A percentile compares a stretch with the other conserved stretches of the same genome.
These are phyloP conservation scores for Pneumocystis jirovecii DNA, from an alignment of 1,139 yeast species.

Conservation along the genomic window DNA sequence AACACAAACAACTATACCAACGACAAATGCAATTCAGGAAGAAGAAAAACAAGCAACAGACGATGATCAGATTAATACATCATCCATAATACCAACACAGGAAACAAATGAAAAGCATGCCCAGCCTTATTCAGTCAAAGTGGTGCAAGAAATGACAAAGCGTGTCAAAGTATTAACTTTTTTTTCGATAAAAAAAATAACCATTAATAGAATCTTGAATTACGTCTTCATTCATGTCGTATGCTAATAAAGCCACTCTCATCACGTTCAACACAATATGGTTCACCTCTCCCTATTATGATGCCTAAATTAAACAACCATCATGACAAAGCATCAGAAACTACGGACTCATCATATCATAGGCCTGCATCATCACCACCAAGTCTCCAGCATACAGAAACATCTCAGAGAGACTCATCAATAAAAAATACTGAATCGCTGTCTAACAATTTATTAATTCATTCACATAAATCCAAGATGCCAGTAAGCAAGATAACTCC, in stretches of 20 bases:
- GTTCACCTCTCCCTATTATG: not conserved
- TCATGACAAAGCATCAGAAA: not conserved
- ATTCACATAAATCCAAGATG: not conserved
- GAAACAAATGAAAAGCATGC: not conserved
- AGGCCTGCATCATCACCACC: not conserved
- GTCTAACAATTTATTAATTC: not conserved
- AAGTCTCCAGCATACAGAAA: not conserved
- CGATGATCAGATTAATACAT: not conserved
- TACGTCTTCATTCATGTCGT: not conserved
- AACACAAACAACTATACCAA: not conserved
- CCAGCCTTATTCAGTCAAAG: not conserved
- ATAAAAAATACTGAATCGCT: not conserved
- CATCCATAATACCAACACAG: not conserved
- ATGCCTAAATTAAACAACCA: not conserved
- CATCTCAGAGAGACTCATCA: not conserved
- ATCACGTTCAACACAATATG: not conserved
- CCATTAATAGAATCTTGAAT: not conserved
- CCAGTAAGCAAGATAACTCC: not conserved
- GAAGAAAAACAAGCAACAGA: not conserved
- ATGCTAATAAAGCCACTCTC: not conserved
- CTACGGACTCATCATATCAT: not conserved
- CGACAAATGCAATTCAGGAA: not conserved
- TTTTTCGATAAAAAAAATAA: not conserved
- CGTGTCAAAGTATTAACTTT: not conserved
- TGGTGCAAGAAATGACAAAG: not conserved